These are phyloP conservation scores for Inga oerstediana DNA, from an alignment of 306 rosid species.

Conservation along the genomic window DNA sequence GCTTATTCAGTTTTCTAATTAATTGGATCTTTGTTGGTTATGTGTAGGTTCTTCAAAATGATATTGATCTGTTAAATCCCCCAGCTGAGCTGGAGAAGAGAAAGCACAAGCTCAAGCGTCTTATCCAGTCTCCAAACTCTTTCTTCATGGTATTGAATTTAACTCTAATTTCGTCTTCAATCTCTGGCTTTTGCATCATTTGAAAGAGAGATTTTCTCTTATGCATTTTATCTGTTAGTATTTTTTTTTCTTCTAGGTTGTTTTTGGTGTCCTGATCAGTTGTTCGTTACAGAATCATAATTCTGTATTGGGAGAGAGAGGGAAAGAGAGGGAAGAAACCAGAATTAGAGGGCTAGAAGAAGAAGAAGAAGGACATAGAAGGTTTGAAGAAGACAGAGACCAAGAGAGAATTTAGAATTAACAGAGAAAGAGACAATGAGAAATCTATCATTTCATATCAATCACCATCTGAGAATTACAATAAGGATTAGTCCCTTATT, in stretches of 20 bases:
- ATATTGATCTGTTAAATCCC: slow-evolving; percentile 38
- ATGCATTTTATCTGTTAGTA: not conserved
- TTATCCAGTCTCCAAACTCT: slow-evolving; percentile 36
- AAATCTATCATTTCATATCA: no score
- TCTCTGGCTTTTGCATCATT: not conserved
- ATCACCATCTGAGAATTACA: no score
- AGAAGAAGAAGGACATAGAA: no score
- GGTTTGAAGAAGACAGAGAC: no score
- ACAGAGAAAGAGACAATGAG: no score
- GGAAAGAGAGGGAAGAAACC: no score
- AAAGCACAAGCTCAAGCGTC: slow-evolving; percentile 40
- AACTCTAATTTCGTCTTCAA: not conserved
- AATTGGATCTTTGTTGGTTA: not conserved
- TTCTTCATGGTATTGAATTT: slow-evolving; percentile 32
- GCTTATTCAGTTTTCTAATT: not conserved
- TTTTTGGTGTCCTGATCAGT: not conserved
- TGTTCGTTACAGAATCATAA: no score
- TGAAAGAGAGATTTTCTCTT: not conserved
- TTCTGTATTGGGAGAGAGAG: no score
- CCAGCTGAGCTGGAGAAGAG: slow-evolving; percentile 36
- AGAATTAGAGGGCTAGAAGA: no score
- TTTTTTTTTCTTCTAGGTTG: not conserved
- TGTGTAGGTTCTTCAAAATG: slow-evolving; percentile 34
- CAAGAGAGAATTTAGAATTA: no score
- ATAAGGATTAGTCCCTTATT: no score